Evolutionary conservation across 495 filamentous ascomycete species (phyloP).

Genomic region (Hapsidospora chrysogenum): DNA sequence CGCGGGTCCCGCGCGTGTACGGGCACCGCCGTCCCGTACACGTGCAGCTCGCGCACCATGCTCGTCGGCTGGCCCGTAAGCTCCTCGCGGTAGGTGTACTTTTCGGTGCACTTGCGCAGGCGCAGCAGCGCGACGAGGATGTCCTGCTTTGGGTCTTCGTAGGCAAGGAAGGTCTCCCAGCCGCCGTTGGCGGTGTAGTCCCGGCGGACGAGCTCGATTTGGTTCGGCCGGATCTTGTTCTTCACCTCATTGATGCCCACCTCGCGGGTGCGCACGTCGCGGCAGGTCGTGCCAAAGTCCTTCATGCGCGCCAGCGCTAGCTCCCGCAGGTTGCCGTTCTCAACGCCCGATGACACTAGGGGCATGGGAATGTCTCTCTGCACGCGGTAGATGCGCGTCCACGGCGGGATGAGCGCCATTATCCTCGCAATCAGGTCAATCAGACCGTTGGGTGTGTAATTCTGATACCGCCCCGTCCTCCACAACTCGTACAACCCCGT

Average conservation of each 20-base stretch:
- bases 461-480: slow-evolving; percentile 93
- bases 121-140: slow-evolving; percentile 87
- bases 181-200: slow-evolving; percentile 92
- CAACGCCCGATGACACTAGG: slow-evolving; percentile 86
- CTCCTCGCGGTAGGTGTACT: slow-evolving; percentile 82
- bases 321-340: slow-evolving; percentile 94
- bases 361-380: slow-evolving; percentile 99
- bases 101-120: slow-evolving; percentile 73
- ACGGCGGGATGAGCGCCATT: slow-evolving; percentile 82
- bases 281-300: slow-evolving; percentile 92
- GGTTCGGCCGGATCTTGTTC: slow-evolving; percentile 89
- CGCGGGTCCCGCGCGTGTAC: slow-evolving; percentile 82
- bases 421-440: slow-evolving; percentile 93
- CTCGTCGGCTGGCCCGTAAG: slow-evolving; percentile 74
- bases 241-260: slow-evolving; percentile 98
- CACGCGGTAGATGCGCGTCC: slow-evolving; percentile 97
- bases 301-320: slow-evolving; percentile 91
- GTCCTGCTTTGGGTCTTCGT: slow-evolving; percentile 97
- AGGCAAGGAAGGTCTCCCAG: slow-evolving; percentile 96
- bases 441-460: slow-evolving; percentile 92
- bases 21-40: slow-evolving; percentile 90
- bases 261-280: slow-evolving; percentile 93
- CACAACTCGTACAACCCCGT: slow-evolving; percentile 95
- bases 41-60: slow-evolving; percentile 85
- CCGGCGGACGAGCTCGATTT: slow-evolving; percentile 89